These are phyloP conservation scores for Gaultheria prostrata DNA, from an alignment of 148 eudicot species.

Conservation along the genomic window DNA sequence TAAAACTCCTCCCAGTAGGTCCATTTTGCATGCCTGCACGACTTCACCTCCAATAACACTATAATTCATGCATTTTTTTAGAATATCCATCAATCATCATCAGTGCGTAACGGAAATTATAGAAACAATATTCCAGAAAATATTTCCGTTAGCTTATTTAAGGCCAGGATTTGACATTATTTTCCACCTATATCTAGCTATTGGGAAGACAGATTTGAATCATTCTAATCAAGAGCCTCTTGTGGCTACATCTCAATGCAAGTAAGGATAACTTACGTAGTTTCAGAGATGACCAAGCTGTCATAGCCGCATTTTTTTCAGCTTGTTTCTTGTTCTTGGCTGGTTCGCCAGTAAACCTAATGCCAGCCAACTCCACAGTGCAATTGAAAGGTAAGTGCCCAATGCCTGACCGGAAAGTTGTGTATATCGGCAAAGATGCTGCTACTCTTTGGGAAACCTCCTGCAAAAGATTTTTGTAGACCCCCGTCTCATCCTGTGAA, in stretches of 20 bases:
- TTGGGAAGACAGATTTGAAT: background rate
- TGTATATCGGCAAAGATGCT: slow-evolving; percentile 50
- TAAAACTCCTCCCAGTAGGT: background rate
- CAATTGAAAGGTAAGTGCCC: slow-evolving; percentile 54
- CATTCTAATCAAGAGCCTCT: background rate
- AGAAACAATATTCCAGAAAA: background rate
- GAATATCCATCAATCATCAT: background rate
- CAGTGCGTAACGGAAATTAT: background rate
- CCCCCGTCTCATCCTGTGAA: slow-evolving; percentile 60
- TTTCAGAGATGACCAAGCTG: slow-evolving; percentile 60
- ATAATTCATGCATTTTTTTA: background rate
- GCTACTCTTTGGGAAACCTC: slow-evolving; percentile 64
- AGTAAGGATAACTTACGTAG: slow-evolving; percentile 33
- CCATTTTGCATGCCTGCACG: slow-evolving; percentile 1
- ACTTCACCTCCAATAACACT: background rate
- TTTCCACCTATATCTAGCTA: background rate
- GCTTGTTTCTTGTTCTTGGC: slow-evolving; percentile 68
- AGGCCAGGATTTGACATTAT: slow-evolving; percentile 3
- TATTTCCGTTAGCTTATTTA: background rate
- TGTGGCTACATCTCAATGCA: background rate
- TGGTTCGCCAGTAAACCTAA: slow-evolving; percentile 54
- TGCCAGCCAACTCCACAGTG: slow-evolving; percentile 54
- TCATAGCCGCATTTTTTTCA: slow-evolving; percentile 64
- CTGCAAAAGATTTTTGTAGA: slow-evolving; percentile 60
- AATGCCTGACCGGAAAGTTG: slow-evolving; percentile 42